Base-by-base conservation (phyloP, 805 yeast species). In the Komagataella phaffii region DNA sequence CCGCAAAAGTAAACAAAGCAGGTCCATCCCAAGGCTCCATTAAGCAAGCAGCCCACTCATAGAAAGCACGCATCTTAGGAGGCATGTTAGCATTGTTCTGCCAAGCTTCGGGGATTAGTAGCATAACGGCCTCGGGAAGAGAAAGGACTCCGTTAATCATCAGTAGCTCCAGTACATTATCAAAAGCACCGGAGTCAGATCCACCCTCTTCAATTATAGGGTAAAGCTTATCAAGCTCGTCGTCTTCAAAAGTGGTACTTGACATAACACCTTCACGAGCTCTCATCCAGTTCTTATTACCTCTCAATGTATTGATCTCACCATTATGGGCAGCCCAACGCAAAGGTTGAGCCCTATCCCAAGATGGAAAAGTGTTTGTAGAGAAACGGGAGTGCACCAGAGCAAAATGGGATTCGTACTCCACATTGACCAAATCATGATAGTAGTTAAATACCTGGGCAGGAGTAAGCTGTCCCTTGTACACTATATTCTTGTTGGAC, bases 21-120 rank as follows among this genome's bases (percentile, higher is more conserved):
- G 99, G 99, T 57, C 99, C 99, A 71, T 91, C 99, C 99, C 99
- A 91, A 7, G 98, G 98, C 72, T 91, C 99, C 96, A 93, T 93
- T 57, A 91, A 72, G 71, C 97, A 89, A 10, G 98, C 96, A 49
- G 97, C 98, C 98, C 98, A 91, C 68, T 93, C 97, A 71, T 91
- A 91, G 69, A 95, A 91, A 0, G 98, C 97, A 61, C 78, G 81
- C 72, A 90, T 86, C 67, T 85, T 83, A 52, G 95, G 88, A 66
- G 91, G 96, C 85, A 91, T 89, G 56, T 77, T 68, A 52, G 69
- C 67, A 68, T 90, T 93, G 64, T 86, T 85, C 69, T 91, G 97
- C 93, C 96, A 89, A 4, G 98, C 97, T 70, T 91, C 99, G 43
- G 99, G 99, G 54, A 93, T 91, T 75, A 93, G 75, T 67, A 91